Evolutionary conservation across 352 stramenopile species (phyloP).

Genomic region (Albugo laibachii): DNA sequence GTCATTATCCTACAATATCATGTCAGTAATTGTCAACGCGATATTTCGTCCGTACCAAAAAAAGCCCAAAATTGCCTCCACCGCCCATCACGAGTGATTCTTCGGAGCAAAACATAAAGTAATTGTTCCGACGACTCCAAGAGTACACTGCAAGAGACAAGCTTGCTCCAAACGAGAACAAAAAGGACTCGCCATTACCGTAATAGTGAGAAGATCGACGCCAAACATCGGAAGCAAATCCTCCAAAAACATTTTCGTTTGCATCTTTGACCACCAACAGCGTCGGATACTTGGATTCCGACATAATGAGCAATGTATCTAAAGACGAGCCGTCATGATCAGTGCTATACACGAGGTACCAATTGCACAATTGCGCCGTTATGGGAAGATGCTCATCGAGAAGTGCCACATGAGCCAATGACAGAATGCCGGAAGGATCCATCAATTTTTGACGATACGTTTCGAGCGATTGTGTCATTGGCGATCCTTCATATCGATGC

Average conservation of each 20-base stretch:
- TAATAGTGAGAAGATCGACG: conserved; percentile 71
- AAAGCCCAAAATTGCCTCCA: conserved; percentile 77
- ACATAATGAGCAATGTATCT: conserved; percentile 41
- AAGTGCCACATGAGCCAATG: conserved; percentile 33
- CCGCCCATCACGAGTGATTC: conserved; percentile 82
- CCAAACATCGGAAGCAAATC: conserved; percentile 65
- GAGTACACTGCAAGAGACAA: conserved; percentile 35
- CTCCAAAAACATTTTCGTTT: conserved; percentile 58
- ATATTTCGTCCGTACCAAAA: conserved; percentile 30
- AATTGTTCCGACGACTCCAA: conserved; percentile 80
- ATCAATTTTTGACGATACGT: conserved; percentile 63
- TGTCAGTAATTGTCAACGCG: conserved; percentile 2
- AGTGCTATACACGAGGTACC: conserved; percentile 64
- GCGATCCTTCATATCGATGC: not conserved
- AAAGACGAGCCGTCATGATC: conserved; percentile 57
- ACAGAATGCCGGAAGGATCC: conserved; percentile 47
- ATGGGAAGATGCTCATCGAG: conserved; percentile 57
- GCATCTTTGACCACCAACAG: conserved; percentile 68
- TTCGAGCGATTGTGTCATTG: conserved; percentile 8
- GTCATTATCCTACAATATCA: conserved; percentile 45
- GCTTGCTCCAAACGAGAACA: conserved; percentile 68
- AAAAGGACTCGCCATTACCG: conserved; percentile 69
- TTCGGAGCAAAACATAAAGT: conserved; percentile 82
- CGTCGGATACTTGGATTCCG: conserved; percentile 52
- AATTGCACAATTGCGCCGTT: conserved; percentile 59